phyloP scores from a whole-genome alignment of 257 asterid genomes.

The Rauvolfia tetraphylla region DNA sequence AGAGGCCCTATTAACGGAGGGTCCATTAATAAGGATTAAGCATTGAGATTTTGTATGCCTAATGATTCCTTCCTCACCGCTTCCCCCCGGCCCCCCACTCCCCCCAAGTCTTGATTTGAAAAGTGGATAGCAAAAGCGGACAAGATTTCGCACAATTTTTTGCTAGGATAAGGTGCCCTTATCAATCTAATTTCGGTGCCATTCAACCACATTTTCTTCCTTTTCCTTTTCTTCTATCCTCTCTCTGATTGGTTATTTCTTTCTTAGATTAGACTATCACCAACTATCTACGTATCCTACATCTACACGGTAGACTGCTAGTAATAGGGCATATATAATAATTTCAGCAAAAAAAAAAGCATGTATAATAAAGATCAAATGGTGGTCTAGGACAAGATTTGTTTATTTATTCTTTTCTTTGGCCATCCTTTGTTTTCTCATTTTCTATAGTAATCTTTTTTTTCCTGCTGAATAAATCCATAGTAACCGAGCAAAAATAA shows the following conservation, averaged over 20 bases:
- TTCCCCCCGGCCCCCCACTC: neutral
- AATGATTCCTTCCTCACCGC: constrained; percentile 8
- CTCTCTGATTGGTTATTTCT: neutral
- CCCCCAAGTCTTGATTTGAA: neutral
- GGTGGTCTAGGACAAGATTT: neutral
- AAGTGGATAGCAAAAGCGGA: constrained; percentile 13
- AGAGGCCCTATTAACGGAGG: constrained; percentile 18
- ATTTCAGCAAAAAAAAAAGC: too few species aligned
- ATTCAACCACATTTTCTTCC: neutral
- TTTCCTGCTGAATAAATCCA: too few species aligned
- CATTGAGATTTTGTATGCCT: constrained; percentile 10
- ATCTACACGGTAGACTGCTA: neutral
- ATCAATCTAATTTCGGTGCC: neutral
- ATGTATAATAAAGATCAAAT: neutral
- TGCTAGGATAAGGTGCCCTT: constrained; percentile 8
- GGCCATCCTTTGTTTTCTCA: too few species aligned
- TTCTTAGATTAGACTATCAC: neutral
- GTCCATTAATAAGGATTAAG: constrained; percentile 22
- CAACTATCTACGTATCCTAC: neutral
- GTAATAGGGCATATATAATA: too few species aligned
- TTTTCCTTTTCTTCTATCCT: too few species aligned
- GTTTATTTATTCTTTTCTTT: neutral
- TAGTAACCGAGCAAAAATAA: neutral
- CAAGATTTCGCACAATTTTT: constrained; percentile 5
- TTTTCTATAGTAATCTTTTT: too few species aligned